These are phyloP conservation scores for Phytophthora pistaciae DNA, from an alignment of 352 stramenopile genomes.

Conservation along the genomic window DNA sequence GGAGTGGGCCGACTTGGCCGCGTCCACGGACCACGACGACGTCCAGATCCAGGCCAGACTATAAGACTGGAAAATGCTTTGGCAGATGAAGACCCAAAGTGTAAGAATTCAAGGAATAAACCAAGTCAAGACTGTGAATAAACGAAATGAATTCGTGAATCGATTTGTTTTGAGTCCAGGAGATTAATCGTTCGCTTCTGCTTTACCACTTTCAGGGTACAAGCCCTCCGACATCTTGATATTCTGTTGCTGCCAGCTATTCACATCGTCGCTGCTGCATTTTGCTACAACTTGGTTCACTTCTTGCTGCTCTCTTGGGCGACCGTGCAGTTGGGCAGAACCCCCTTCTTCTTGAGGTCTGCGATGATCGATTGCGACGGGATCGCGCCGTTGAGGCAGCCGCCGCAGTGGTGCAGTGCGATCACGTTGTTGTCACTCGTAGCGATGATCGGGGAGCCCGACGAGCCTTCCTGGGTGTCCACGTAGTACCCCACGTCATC, in stretches of 20 bases:
- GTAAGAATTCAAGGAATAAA: neutral
- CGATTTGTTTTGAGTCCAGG: neutral
- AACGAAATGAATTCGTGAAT: constrained; percentile 20
- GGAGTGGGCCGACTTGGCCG: constrained; percentile 33
- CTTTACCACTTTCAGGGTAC: constrained; percentile 7
- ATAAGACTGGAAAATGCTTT: constrained; percentile 14
- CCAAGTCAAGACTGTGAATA: constrained; percentile 15
- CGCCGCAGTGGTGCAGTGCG: constrained; percentile 82
- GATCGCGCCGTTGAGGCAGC: constrained; percentile 77
- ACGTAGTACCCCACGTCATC: constrained; percentile 77
- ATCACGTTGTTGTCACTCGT: constrained; percentile 68
- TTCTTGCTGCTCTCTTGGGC: constrained; percentile 22
- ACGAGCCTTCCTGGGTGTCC: constrained; percentile 80
- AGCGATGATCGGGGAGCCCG: constrained; percentile 69
- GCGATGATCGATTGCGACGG: constrained; percentile 58
- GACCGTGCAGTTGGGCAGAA: constrained; percentile 51
- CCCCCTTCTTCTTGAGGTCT: constrained; percentile 39
- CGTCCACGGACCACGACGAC: constrained; percentile 38
- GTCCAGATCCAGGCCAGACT: constrained; percentile 25
- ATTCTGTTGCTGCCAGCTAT: constrained; percentile 6
- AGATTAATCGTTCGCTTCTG: neutral
- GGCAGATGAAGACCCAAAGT: neutral
- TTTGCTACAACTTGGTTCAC: constrained; percentile 8
- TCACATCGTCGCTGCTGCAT: constrained; percentile 11
- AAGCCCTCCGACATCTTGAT: constrained; percentile 5